Conservation (phyloP, 768 basidiomycete genomes). For the Phlegmacium glaucopus region DNA sequence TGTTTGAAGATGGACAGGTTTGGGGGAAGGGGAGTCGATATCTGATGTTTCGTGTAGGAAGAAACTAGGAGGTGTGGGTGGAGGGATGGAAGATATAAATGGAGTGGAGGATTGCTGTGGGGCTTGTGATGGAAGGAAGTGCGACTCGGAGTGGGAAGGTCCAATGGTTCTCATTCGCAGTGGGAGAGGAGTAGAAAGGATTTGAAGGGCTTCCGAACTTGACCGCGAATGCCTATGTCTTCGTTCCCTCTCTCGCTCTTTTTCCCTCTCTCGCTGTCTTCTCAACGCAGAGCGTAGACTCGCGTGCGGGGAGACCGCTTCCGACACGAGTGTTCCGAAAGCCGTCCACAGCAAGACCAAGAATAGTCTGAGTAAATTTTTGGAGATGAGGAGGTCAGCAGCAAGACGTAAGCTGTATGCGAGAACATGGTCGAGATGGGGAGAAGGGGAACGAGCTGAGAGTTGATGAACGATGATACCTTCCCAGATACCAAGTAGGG, state of each 20-base stretch:
- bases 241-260: slow-evolving; percentile 26
- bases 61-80: slow-evolving; percentile 37
- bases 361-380: slow-evolving; percentile 26
- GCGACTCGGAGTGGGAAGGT: slow-evolving; percentile 15
- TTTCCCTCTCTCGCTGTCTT: slow-evolving; percentile 20
- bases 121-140: slow-evolving; percentile 14
- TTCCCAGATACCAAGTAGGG: slow-evolving; percentile 42
- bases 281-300: slow-evolving; percentile 19
- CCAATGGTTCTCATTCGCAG: slow-evolving; percentile 30
- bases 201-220: slow-evolving; percentile 10
- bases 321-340: slow-evolving; percentile 32
- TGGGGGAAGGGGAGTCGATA: slow-evolving; percentile 24
- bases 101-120: slow-evolving; percentile 17
- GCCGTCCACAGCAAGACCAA: slow-evolving; percentile 36
- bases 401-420: slow-evolving; percentile 40
- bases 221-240: slow-evolving; percentile 26
- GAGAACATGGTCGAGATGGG: slow-evolving; percentile 35
- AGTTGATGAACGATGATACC: slow-evolving; percentile 40
- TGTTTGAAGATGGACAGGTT: slow-evolving; percentile 25
- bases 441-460: slow-evolving; percentile 25
- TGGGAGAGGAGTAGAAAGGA: slow-evolving; percentile 21
- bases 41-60: slow-evolving; percentile 33
- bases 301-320: slow-evolving; percentile 25
- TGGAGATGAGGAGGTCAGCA: slow-evolving; percentile 39
- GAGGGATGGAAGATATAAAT: slow-evolving; percentile 21